These are phyloP conservation scores for Berkeleyomyces basicola DNA, from an alignment of 2,329 filamentous ascomycete species.

Conservation along the genomic window DNA sequence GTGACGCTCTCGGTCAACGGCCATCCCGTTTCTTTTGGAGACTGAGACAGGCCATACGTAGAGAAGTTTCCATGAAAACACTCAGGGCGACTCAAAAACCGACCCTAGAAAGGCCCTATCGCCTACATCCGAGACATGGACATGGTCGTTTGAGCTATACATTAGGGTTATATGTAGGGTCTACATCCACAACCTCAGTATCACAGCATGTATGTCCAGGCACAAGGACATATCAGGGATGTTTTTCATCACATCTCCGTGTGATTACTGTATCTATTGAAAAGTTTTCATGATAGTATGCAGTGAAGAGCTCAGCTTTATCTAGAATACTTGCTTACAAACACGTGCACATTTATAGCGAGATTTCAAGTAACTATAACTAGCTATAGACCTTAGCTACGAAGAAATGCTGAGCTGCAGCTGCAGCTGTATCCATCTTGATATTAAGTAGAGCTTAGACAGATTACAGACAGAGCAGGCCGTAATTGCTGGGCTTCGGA, in stretches of 20 bases:
- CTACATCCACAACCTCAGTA: background rate
- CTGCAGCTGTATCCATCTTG: too few species aligned
- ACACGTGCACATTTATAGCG: too few species aligned
- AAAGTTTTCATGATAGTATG: background rate
- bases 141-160: background rate
- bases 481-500: too few species aligned
- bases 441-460: too few species aligned
- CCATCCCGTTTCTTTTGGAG: background rate
- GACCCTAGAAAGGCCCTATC: background rate
- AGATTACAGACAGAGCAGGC: too few species aligned
- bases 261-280: background rate
- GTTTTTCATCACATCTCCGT: background rate
- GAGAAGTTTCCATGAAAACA: background rate
- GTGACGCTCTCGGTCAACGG: background rate
- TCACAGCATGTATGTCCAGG: too few species aligned
- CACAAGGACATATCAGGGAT: too few species aligned
- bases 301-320: background rate
- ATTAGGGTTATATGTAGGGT: background rate
- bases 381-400: too few species aligned
- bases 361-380: too few species aligned
- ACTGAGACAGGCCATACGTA: background rate
- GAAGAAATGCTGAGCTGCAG: too few species aligned
- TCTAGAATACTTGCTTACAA: too few species aligned
- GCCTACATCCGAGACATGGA: background rate
- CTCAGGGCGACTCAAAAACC: background rate